phyloP scores from a whole-genome alignment of 1,284 basidiomycete species.

The Peniophora sp. region DNA sequence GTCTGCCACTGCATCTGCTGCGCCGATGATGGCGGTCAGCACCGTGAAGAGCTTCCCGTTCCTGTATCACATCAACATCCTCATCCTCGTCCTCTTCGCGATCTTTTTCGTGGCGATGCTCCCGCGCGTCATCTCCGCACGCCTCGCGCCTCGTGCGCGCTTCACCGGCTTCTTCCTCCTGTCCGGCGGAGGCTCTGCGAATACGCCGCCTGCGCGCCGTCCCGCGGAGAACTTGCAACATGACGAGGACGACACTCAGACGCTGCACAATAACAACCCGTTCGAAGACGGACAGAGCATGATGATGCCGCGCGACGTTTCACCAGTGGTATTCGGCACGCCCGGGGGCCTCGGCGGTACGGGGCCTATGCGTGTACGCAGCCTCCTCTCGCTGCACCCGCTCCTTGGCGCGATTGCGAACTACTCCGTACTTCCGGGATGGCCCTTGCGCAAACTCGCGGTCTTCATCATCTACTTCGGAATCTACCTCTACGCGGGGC shows the following conservation, averaged over 20 bases:
- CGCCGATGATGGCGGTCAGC: not conserved
- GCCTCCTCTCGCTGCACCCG: conserved; percentile 1
- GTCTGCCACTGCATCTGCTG: not conserved
- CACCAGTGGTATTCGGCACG: not conserved
- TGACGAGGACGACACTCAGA: not conserved
- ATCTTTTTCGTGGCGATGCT: not conserved
- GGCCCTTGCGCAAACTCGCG: conserved; percentile 35
- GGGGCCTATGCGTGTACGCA: not conserved
- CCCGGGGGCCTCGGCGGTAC: not conserved
- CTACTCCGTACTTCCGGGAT: conserved; percentile 25
- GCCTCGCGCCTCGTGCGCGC: not conserved
- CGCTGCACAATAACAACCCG: not conserved
- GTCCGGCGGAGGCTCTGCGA: not conserved
- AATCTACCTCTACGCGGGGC: conserved; percentile 32
- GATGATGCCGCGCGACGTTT: not conserved
- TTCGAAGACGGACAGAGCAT: not conserved
- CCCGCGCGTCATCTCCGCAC: not conserved
- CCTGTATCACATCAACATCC: not conserved
- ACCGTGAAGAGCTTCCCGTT: not conserved
- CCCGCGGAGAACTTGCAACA: not conserved
- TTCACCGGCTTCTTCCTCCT: not conserved
- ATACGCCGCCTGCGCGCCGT: not conserved
- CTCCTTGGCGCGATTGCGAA: not conserved
- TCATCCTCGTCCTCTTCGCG: not conserved
- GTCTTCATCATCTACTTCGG: conserved; percentile 34